Evolutionary conservation across 23 red algal genomes (phyloP).

Genomic region (Gracilaria caudata): DNA sequence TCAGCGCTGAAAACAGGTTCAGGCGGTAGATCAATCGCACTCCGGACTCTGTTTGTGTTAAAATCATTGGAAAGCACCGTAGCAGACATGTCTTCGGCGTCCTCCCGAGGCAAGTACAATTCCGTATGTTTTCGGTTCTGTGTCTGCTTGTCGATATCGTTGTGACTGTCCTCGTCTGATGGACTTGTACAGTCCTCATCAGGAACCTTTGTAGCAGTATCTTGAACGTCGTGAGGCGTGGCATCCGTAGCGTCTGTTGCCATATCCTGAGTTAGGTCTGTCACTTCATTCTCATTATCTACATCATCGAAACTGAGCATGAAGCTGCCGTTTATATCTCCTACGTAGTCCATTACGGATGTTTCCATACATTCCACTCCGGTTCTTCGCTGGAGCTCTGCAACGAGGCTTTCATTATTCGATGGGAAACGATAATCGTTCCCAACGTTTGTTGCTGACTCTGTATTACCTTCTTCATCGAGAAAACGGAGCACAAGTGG

Average conservation of each 20-base stretch:
- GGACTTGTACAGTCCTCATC: not conserved
- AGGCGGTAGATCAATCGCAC: not conserved
- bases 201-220: not conserved
- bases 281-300: not conserved
- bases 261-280: not conserved
- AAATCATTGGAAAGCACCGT: not conserved
- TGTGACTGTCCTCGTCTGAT: not conserved
- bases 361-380: slow-evolving; percentile 21
- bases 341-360: slow-evolving; percentile 2
- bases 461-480: slow-evolving; percentile 34
- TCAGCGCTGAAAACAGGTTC: not conserved
- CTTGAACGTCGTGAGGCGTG: not conserved
- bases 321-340: not conserved
- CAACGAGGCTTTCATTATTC: slow-evolving; percentile 18
- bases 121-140: not conserved
- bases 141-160: not conserved
- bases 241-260: not conserved
- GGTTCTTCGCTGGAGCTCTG: slow-evolving; percentile 32
- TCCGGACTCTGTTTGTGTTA: not conserved
- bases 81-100: not conserved
- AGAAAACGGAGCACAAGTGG: slow-evolving; percentile 45
- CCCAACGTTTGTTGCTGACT: slow-evolving; percentile 21
- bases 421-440: slow-evolving; percentile 47
- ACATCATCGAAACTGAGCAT: slow-evolving; percentile 4
- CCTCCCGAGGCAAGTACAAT: not conserved